Base-by-base conservation (phyloP, 169 alveolate genomes). In the Cytauxzoon felis region DNA sequence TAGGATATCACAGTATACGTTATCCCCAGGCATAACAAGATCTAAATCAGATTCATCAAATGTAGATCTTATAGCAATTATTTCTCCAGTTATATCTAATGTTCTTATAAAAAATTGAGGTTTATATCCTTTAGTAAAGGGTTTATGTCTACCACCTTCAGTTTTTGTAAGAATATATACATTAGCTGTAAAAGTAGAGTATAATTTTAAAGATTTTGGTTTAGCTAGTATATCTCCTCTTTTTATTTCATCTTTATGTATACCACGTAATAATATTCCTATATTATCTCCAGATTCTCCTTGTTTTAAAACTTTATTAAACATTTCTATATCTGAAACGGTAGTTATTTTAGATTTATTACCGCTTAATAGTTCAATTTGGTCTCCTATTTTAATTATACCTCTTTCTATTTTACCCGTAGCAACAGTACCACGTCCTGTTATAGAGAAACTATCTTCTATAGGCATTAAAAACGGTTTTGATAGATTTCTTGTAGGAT, bases 61-160 rank as follows among this genome's bases (percentile, higher is more conserved):
- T 19, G 67, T n/a, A 2, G 67, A 57, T 9, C 43, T 41, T 6
- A 57, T 57, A 57, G 21, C 43, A 34, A 40, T n/a, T 34, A 57
- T 60, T 48, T 42, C 62, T 32, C 87, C 87, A 2, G 87, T 78
- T 50, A 78, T 70, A 48, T 78, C 75, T 49, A 78, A 45, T 7
- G 87, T 78, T 32, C 87, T 59, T 72, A 78, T 58, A 47, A 65
- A 78, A 72, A 78, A 78, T 43, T 65, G 81, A n/a, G 87, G 87
- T 66, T 65, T 78, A 70, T 78, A 78, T 33, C 87, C 87, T 6
- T 61, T 53, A 66, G 81, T 64, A 52, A 78, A 65, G 13, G 87
- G 57, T 57, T 51, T 57, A 57, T 57, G 67, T 57, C 67, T 57
- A 13, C 67, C 67, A 2, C 67, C 67, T 57, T 57, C 67, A 41